Percentiles rank a stretch among this genome's conserved stretches.
Evolutionary conservation across 495 filamentous ascomycete species (phyloP).

Genomic region (Letharia columbiana): DNA sequence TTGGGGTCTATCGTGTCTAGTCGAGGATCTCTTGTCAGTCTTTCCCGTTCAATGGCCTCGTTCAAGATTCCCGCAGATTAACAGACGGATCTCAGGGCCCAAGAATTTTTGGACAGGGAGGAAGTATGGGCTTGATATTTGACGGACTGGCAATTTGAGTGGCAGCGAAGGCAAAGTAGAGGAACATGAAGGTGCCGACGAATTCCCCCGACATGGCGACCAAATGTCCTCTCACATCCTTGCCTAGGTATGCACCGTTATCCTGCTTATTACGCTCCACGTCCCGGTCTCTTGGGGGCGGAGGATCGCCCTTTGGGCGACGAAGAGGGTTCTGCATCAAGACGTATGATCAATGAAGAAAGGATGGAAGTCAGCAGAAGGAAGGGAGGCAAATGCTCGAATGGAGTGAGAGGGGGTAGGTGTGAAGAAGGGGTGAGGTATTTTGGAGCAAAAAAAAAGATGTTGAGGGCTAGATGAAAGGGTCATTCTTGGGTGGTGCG

Average conservation of each 20-base stretch:
- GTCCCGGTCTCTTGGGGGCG: constrained; percentile 5
- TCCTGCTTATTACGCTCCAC: constrained; percentile 8
- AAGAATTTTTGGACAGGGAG: background rate
- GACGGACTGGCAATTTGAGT: constrained; percentile 22
- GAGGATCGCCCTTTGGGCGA: constrained; percentile 8
- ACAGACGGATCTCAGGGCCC: background rate
- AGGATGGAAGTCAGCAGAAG: background rate
- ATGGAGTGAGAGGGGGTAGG: background rate
- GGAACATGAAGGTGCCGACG: constrained; percentile 44
- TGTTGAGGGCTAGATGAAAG: background rate
- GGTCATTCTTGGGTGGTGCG: background rate
- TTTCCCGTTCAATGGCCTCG: background rate
- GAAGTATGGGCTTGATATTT: background rate
- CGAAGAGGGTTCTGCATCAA: constrained; percentile 19
- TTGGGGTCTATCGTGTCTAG: background rate
- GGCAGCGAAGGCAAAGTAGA: constrained; percentile 34
- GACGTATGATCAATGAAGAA: background rate
- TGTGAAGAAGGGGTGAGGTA: background rate
- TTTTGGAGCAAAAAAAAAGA: background rate
- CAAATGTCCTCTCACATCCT: constrained; percentile 18
- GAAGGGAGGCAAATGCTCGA: background rate
- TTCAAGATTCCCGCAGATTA: background rate
- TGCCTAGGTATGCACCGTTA: constrained; percentile 9
- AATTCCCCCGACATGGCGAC: constrained; percentile 33
- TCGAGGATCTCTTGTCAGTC: background rate